Evolutionary conservation across 2,329 filamentous ascomycete species (phyloP).

Genomic region (Graphium sp.): DNA sequence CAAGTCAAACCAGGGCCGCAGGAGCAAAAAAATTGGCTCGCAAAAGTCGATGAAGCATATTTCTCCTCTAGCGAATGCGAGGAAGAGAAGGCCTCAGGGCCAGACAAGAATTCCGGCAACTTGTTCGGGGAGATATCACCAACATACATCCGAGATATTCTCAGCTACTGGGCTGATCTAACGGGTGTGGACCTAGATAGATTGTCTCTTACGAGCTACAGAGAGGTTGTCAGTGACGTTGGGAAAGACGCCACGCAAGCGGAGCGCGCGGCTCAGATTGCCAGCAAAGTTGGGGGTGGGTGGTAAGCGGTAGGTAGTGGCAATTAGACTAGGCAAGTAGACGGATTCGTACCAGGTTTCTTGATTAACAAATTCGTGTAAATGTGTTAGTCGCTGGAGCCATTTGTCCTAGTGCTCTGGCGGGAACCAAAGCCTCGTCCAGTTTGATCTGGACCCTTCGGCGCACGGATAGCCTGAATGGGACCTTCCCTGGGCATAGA

Average conservation of each 20-base stretch:
- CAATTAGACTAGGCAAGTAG: too few relatives aligned
- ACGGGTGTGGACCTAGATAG: slow-evolving; percentile 56
- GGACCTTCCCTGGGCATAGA: too few relatives aligned
- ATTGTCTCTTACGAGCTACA: slow-evolving; percentile 72
- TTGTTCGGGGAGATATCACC: slow-evolving; percentile 49
- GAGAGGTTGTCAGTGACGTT: slow-evolving; percentile 87
- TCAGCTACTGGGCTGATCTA: slow-evolving; percentile 59
- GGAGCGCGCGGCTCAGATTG: slow-evolving; percentile 73
- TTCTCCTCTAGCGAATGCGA: slow-evolving; percentile 54
- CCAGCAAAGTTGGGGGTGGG: slow-evolving; percentile 79
- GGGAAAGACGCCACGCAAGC: slow-evolving; percentile 63
- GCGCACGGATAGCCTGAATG: slow-evolving; percentile 54
- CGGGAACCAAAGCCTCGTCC: slow-evolving; percentile 59
- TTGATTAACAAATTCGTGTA: too few relatives aligned
- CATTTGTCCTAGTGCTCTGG: too few relatives aligned
- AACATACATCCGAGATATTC: slow-evolving; percentile 45
- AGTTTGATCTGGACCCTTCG: slow-evolving; percentile 61
- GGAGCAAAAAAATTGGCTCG: slow-evolving; percentile 77
- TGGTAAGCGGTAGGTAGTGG: too few relatives aligned
- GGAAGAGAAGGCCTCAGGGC: slow-evolving; percentile 10
- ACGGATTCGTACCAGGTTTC: too few relatives aligned
- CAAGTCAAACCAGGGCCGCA: slow-evolving; percentile 45
- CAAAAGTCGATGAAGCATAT: slow-evolving; percentile 74
- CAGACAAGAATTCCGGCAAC: slow-evolving; percentile 14
- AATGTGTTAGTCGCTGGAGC: too few relatives aligned